These are phyloP conservation scores for Yamagishiella unicocca DNA, from an alignment of 139 green algal species.

Conservation along the genomic window DNA sequence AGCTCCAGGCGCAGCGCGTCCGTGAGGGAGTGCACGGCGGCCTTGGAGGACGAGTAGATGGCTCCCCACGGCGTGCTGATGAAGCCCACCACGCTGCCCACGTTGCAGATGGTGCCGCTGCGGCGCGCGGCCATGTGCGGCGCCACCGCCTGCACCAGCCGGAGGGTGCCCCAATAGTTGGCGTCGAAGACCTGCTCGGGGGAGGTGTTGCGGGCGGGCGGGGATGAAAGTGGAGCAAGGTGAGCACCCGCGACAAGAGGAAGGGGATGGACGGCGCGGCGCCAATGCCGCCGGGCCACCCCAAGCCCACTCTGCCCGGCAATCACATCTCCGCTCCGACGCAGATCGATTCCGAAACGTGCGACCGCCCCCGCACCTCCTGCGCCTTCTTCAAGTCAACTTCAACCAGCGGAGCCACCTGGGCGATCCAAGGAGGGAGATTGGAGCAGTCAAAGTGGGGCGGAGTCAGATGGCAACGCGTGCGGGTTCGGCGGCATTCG, in stretches of 20 bases:
- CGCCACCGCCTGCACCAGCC: slow-evolving; percentile 42
- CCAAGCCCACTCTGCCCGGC: no score
- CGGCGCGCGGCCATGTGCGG: slow-evolving; percentile 53
- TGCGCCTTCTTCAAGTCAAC: slow-evolving; percentile 38
- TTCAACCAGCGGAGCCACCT: slow-evolving; percentile 40
- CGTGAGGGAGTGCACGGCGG: slow-evolving; percentile 59
- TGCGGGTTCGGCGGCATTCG: no score
- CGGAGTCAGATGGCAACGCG: neutral
- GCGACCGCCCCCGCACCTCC: slow-evolving; percentile 38
- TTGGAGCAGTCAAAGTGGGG: neutral
- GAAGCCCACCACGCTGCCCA: slow-evolving; percentile 51
- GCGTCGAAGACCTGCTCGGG: slow-evolving; percentile 47
- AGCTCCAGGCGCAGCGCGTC: slow-evolving; percentile 58
- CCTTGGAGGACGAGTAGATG: slow-evolving; percentile 59
- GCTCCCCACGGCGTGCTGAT: slow-evolving; percentile 38
- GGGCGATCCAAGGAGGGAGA: neutral
- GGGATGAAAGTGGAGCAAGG: neutral
- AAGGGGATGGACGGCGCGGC: no score
- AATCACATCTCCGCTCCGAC: no score
- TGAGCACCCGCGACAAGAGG: neutral
- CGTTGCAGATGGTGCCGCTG: slow-evolving; percentile 54
- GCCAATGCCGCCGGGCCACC: no score
- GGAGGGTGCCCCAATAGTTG: slow-evolving; percentile 35
- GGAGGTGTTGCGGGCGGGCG: neutral
- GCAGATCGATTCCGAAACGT: no score